Percentiles rank a stretch among this genome's conserved stretches.
These are phyloP conservation scores for Knoxdaviesia capensis DNA, from an alignment of 2,329 filamentous ascomycete genomes.

Conservation along the genomic window DNA sequence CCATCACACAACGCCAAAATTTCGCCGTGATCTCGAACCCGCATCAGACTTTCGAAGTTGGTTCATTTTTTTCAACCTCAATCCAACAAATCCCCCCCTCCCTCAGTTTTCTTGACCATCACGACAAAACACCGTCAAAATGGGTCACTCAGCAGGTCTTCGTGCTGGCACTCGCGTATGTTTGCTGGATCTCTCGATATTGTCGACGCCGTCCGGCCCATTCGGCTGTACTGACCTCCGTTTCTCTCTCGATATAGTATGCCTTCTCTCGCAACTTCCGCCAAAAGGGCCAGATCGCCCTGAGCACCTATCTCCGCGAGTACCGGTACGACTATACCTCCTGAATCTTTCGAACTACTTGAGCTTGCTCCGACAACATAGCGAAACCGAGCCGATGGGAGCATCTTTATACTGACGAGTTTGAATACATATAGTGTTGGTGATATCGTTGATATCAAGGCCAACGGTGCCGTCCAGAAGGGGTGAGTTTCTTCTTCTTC, in stretches of 20 bases:
- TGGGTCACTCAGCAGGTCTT: conserved; percentile 78
- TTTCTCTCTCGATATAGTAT: conserved; percentile 29
- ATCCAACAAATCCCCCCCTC: too few species aligned
- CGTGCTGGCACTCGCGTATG: conserved; percentile 68
- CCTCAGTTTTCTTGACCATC: background rate
- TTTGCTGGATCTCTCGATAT: conserved; percentile 10
- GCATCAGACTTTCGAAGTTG: too few species aligned
- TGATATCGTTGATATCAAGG: conserved; percentile 97
- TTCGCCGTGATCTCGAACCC: too few species aligned
- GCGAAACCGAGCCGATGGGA: conserved; percentile 6
- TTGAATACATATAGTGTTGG: conserved; percentile 44
- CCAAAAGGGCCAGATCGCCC: conserved; percentile 80
- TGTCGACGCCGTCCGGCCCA: too few species aligned
- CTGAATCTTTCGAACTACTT: conserved; percentile 1
- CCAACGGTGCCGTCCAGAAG: conserved; percentile 97
- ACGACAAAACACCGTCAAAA: conserved; percentile 26
- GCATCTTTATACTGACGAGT: conserved; percentile 1
- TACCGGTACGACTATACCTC: conserved; percentile 44
- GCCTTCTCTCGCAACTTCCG: conserved; percentile 90
- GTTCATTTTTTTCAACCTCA: too few species aligned
- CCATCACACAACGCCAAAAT: too few species aligned
- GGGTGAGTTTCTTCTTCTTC: conserved; percentile 29
- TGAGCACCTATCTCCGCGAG: conserved; percentile 85
- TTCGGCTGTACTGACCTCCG: too few species aligned
- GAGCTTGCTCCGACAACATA: background rate